Percentiles rank a stretch among this genome's conserved stretches.
Evolutionary conservation across 2,329 filamentous ascomycete genomes (phyloP).

Genomic region (Elsinoe fawcettii): DNA sequence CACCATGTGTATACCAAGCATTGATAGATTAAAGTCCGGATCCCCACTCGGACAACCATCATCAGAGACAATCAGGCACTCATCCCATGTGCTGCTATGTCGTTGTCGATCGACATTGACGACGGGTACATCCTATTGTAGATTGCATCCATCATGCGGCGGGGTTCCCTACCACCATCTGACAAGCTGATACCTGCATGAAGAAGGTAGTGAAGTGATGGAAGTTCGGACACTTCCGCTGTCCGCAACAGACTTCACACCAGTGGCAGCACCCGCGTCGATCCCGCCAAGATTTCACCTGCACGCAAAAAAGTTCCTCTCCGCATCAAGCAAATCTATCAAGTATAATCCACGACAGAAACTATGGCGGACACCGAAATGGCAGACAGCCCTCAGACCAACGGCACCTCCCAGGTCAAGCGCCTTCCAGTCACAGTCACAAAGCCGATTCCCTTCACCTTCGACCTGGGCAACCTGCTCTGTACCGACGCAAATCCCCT

Average conservation of each 20-base stretch:
- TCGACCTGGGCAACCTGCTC: slow-evolving; percentile 82
- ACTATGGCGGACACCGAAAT: slow-evolving; percentile 17
- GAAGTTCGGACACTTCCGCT: neutral
- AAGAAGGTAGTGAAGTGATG: neutral
- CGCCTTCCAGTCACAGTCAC: slow-evolving; percentile 30
- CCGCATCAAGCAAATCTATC: neutral
- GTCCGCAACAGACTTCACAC: slow-evolving; percentile 1
- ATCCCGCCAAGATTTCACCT: slow-evolving; percentile 11
- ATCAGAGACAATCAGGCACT: neutral
- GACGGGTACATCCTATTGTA: too few relatives aligned
- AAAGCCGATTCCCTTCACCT: slow-evolving; percentile 84
- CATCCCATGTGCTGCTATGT: neutral
- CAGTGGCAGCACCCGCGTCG: neutral
- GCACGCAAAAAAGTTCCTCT: slow-evolving; percentile 8
- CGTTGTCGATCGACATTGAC: neutral
- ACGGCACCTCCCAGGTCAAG: slow-evolving; percentile 14
- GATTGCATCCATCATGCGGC: too few relatives aligned
- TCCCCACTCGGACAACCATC: slow-evolving; percentile 1
- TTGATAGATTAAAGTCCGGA: slow-evolving; percentile 10
- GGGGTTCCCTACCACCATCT: too few relatives aligned
- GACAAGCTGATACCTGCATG: too few relatives aligned
- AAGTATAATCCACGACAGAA: neutral
- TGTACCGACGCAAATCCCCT: slow-evolving; percentile 82
- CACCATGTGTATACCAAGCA: slow-evolving; percentile 1
- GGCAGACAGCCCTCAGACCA: slow-evolving; percentile 13